These are phyloP conservation scores for Chrysochromulina parva DNA, from an alignment of 78 protist genomes.

Conservation along the genomic window DNA sequence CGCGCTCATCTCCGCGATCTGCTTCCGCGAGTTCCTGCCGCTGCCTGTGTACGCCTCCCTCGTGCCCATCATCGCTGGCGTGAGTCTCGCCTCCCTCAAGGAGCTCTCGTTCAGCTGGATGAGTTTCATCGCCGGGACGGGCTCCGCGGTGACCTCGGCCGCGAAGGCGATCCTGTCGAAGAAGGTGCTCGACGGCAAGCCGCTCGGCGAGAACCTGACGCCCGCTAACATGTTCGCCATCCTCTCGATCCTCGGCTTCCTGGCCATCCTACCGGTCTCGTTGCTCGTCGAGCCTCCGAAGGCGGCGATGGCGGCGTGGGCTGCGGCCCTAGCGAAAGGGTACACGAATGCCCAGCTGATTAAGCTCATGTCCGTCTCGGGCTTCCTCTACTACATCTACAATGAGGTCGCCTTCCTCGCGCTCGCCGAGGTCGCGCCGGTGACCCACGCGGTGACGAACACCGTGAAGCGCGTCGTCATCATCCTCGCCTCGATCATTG, in stretches of 20 bases:
- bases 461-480: constrained; percentile 33
- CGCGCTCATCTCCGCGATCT: not conserved
- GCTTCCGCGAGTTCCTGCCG: not conserved
- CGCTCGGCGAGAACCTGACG: constrained; percentile 1
- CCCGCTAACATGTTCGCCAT: constrained; percentile 17
- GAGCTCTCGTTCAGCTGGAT: constrained; percentile 32
- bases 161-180: constrained; percentile 4
- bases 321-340: not conserved
- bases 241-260: constrained; percentile 7
- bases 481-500: constrained; percentile 18
- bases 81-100: constrained; percentile 20
- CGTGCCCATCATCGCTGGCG: constrained; percentile 33
- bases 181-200: not conserved
- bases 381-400: not conserved
- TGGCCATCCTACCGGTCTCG: not conserved
- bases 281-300: no score
- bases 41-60: constrained; percentile 15
- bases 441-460: constrained; percentile 34
- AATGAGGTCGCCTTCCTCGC: constrained; percentile 32
- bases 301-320: no score
- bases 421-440: not conserved
- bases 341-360: not conserved
- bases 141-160: constrained; percentile 6
- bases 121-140: not conserved
- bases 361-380: not conserved